Base-by-base conservation (phyloP, 129 eudicot species). In the Smallanthus sonchifolius region DNA sequence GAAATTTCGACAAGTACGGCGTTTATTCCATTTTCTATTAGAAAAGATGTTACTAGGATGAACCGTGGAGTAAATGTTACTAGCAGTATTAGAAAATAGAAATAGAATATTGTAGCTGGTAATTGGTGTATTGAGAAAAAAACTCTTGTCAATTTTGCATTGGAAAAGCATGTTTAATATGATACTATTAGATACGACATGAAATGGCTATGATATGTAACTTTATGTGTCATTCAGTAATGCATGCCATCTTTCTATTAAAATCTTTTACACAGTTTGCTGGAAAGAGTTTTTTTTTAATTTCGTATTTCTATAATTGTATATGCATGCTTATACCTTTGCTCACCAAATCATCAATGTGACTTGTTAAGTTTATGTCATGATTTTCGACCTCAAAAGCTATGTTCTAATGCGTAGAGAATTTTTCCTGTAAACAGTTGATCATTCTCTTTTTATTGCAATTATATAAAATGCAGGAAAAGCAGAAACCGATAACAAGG, bases 391-490 rank as follows among this genome's bases (percentile, higher is more conserved):
- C 62, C 43, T 28, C 35, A 15, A 24, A 38, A 65, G 34, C 24
- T 16, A 75, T 65, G 43, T 51, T 48, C n/a, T 61, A 5, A 17
- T 34, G 43, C n/a, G 0, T 17, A n/a, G 54, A 16, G 13, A 3
- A 36, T 11, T 17, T 54, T 49, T 42, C 1, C 32, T 4, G 7
- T 7, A 16, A 78, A 61, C 9, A 30, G 45, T 34, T 16, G 35
- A 34, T 43, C 30, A 32, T 45, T 14, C 16, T 9, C 24, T 13
- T 10, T 55, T 75, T 68, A 45, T 44, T 44, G 56, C 38, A 15
- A 32, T 43, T 20, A 14, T 77, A 39, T 36, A 56, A 36, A 30
- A 40, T 43, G 24, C 51, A 85, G 87, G 87, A 74, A 52, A 81
- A 70, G 6, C 81, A 70, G 44, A 79, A 66, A 62, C 84, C 82